phyloP scores from a whole-genome alignment of 2,329 filamentous ascomycete species.

The Phyllosticta capitalensis region DNA sequence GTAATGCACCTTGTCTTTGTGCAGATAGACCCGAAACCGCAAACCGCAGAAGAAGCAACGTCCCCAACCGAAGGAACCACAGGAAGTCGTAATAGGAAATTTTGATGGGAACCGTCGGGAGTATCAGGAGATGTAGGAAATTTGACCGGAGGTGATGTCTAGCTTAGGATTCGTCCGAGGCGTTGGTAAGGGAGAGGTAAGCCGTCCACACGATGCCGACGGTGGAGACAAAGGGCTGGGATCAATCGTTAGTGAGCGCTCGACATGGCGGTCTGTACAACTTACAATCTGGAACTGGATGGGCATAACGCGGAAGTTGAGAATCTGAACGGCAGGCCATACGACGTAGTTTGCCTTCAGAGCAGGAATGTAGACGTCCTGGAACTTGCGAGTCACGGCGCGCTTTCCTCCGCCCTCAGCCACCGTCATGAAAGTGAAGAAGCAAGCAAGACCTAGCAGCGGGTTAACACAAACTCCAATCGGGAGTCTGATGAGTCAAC shows the following conservation, averaged over 20 bases:
- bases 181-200: constrained; percentile 87
- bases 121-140: background rate
- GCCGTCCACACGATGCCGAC: constrained; percentile 97
- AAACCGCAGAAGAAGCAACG: background rate
- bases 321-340: constrained; percentile 90
- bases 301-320: constrained; percentile 94
- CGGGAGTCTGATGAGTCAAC: constrained; percentile 15
- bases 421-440: constrained; percentile 95
- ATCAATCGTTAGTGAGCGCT: constrained; percentile 6
- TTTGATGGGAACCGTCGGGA: background rate
- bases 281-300: constrained; percentile 88
- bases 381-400: constrained; percentile 73
- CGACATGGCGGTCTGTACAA: constrained; percentile 14
- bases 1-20: constrained; percentile 2
- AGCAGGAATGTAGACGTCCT: constrained; percentile 87
- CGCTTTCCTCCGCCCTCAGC: constrained; percentile 82
- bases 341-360: constrained; percentile 92
- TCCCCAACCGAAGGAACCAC: background rate
- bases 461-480: background rate
- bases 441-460: constrained; percentile 58
- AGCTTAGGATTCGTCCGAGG: constrained; percentile 54
- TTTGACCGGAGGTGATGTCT: background rate
- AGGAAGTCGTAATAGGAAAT: background rate
- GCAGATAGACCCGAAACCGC: background rate
- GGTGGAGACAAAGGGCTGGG: constrained; percentile 86